Base-by-base conservation (phyloP, 257 asterid genomes). In the Forsythia suspensa region DNA sequence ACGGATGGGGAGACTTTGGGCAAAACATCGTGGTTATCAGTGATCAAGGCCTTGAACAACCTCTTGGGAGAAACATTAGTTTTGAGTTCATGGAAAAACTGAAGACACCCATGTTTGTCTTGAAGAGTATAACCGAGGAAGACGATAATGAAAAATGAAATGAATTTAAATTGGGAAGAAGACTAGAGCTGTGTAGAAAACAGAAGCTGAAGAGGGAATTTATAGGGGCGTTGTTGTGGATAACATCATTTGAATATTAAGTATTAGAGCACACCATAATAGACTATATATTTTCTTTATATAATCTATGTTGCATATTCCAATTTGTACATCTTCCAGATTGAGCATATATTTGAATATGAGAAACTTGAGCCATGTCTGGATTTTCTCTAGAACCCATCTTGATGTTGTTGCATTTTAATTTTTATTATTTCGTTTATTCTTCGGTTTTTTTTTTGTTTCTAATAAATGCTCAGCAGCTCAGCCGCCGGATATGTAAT, bases 11-110 rank as follows among this genome's bases (percentile, higher is more conserved):
- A 6, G 76, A 68, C 55, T 8, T 85, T 81, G 0, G 88, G 88
- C 29, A 85, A 3, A 15, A 79, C 79, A 0, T 81, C 63, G n/a
- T 21, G 12, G 0, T 76, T 36, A 0, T 85, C 84, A 3, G 72
- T 69, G 3, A 82, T 42, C 42, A 81, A 34, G 8, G 85, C 85
- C 73, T 79, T 85, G 85, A 72, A 81, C 55, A 85, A 1, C 51
- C 88, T 66, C 1, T 77, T 65, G 24, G 80, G 61, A 0, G 82
- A 67, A 2, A 76, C 61, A 81, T 81, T 79, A 51, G 81, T 12
- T 37, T 85, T 82, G 59, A 79, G 0, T 39, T 81, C 85, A 0
- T 79, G 80, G 77, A 70, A 0, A 80, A 69, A 11, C 43, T 80
- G 73, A 67, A 59, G 29, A 76, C 37, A 8, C 86, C 86, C 86